Base-by-base conservation (phyloP, 164 flowering plant species). In the Piper betle region DNA sequence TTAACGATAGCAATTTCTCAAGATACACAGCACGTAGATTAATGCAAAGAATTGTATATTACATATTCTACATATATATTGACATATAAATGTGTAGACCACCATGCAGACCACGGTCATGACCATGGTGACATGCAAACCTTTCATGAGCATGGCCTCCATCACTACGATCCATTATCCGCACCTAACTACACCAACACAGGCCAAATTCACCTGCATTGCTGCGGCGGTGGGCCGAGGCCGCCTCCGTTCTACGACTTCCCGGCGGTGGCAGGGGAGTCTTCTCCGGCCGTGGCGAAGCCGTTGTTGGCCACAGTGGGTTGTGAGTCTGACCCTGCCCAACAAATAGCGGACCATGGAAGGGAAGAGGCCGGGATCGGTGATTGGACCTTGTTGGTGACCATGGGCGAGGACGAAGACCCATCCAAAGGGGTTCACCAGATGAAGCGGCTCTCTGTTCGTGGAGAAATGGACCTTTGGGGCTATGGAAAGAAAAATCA, bases 401-500 rank as follows among this genome's bases (percentile, higher is more conserved):
- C 78, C 39, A 64, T 66, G 3, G 73, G 73, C n/a, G 62, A 69
- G 16, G 77, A 69, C 7, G 75, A 77, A n/a, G 79, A 77, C 57
- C 70, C 65, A n/a, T n/a, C n/a, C 10, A 75, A n/a, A n/a, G n/a
- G n/a, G n/a, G 73, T 64, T 4, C 72, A 67, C 37, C 86, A 73
- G 33, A 81, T 78, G 1, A 81, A 80, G 60, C 87, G 74, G 55
- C 75, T 78, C 11, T 71, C 97, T 0, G n/a, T 85, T 39, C 75
- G 90, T 0, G 81, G 85, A n/a, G 91, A 87, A 70, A 89, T 85
- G 89, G 85, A 90, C 55, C 84, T 90, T 52, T 90, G 97, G 95
- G 87, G 81, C 20, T 89, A 82, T 52, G 84, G 70, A 2, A 85
- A 85, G 68, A 74, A 40, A 43, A n/a, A n/a, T n/a, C n/a, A n/a